phyloP scores from a whole-genome alignment of 2,329 filamentous ascomycete genomes.

The Claviceps sp. region DNA sequence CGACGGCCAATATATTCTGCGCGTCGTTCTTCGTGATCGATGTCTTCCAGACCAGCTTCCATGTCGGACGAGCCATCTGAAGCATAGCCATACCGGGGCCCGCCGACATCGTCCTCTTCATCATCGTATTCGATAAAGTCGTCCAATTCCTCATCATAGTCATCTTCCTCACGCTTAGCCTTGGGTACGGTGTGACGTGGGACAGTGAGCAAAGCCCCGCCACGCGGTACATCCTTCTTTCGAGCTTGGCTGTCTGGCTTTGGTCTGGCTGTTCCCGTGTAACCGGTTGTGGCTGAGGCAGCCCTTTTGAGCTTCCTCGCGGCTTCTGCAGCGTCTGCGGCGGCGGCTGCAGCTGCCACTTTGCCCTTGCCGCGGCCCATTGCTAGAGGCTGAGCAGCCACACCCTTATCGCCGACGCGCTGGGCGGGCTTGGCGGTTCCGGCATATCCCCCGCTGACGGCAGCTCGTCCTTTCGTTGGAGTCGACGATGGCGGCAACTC shows the following conservation, averaged over 20 bases:
- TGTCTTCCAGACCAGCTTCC: constrained; percentile 62
- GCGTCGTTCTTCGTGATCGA: constrained; percentile 55
- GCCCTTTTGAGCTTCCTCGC: constrained; percentile 51
- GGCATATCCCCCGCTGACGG: constrained; percentile 12
- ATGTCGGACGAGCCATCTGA: constrained; percentile 62
- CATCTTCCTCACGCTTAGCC: constrained; percentile 34
- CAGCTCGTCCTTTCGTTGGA: constrained; percentile 14
- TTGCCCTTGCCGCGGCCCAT: constrained; percentile 8
- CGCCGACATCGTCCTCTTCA: constrained; percentile 32
- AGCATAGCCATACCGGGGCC: constrained; percentile 38
- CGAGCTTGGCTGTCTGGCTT: constrained; percentile 24
- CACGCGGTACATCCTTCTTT: constrained; percentile 22
- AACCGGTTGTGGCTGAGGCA: constrained; percentile 48
- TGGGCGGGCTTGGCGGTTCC: constrained; percentile 19
- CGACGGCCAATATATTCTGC: constrained; percentile 49
- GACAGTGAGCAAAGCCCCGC: constrained; percentile 27
- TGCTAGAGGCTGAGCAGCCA: constrained; percentile 6
- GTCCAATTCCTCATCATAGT: constrained; percentile 50
- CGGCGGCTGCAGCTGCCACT: neutral
- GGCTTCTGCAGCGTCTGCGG: constrained; percentile 21
- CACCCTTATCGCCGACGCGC: constrained; percentile 10
- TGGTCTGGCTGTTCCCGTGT: constrained; percentile 51
- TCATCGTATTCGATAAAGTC: constrained; percentile 50
- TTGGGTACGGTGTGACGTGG: constrained; percentile 17
- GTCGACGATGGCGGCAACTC: constrained; percentile 13